Conservation (phyloP, 176 grass and related monocot species). For the Eleusine indica region DNA sequence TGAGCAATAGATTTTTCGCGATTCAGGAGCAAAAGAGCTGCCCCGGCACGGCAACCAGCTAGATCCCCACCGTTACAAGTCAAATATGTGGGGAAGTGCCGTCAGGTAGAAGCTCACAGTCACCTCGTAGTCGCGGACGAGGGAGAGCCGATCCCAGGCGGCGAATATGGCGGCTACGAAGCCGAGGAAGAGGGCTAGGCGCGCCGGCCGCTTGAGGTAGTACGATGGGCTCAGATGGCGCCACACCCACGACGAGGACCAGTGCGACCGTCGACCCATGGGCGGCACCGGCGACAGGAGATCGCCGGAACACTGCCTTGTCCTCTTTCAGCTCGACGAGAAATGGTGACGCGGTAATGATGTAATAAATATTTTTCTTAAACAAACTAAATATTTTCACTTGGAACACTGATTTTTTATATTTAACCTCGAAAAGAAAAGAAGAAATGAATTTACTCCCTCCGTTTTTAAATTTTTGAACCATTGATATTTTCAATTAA, state of each 20-base stretch:
- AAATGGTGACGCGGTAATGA: background rate
- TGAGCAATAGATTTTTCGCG: background rate
- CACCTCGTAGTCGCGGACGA: conserved; percentile 67
- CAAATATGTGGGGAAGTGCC: background rate
- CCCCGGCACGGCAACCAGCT: background rate
- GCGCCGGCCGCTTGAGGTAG: conserved; percentile 68
- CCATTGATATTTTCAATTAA: too few relatives aligned
- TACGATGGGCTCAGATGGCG: conserved; percentile 64
- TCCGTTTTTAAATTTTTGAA: too few relatives aligned
- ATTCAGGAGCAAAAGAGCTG: background rate
- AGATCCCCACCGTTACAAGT: background rate
- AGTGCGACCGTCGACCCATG: conserved; percentile 21
- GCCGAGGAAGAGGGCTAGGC: conserved; percentile 55
- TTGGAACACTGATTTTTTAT: too few relatives aligned
- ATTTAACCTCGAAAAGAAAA: too few relatives aligned
- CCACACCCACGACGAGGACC: conserved; percentile 49
- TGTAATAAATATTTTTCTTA: too few relatives aligned
- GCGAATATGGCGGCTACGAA: conserved; percentile 57
- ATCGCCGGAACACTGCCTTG: conserved; percentile 23
- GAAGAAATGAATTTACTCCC: too few relatives aligned
- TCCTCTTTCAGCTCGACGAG: background rate
- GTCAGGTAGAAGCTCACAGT: conserved; percentile 7
- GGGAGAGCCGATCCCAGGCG: conserved; percentile 59
- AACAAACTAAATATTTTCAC: too few relatives aligned
- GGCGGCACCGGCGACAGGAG: background rate